phyloP scores from a whole-genome alignment of 371 early-diverging fungal genomes.

The Mortierella sp. region DNA sequence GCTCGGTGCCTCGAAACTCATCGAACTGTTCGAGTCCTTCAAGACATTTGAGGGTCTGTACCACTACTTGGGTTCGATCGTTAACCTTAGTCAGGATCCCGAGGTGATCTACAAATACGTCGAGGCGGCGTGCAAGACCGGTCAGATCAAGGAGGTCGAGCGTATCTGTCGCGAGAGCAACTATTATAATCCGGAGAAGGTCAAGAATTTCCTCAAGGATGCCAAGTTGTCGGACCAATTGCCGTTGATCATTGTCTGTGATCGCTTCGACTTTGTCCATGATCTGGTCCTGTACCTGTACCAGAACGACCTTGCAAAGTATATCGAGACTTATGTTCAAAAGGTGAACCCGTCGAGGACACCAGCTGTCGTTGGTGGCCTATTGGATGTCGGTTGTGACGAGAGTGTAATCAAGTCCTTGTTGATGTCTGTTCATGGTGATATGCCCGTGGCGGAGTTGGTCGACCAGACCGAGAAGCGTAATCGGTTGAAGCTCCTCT shows the following conservation, averaged over 20 bases:
- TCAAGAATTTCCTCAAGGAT: constrained; percentile 98
- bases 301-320: constrained; percentile 91
- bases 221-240: constrained; percentile 95
- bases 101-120: constrained; percentile 98
- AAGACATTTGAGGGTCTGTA: constrained; percentile 91
- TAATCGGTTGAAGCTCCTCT: constrained; percentile 92
- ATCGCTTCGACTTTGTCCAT: constrained; percentile 96
- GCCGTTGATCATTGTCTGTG: constrained; percentile 98
- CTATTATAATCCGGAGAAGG: constrained; percentile 95
- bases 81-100: constrained; percentile 94
- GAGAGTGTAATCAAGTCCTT: constrained; percentile 92
- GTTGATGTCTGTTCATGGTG: constrained; percentile 80
- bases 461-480: constrained; percentile 95
- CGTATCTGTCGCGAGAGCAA: constrained; percentile 96
- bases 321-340: constrained; percentile 98
- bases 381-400: constrained; percentile 98
- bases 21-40: constrained; percentile 90
- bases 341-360: constrained; percentile 96
- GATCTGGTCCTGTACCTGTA: constrained; percentile 96
- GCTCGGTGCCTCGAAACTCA: constrained; percentile 87
- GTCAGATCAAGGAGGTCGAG: constrained; percentile 97
- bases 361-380: constrained; percentile 96
- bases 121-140: constrained; percentile 93
- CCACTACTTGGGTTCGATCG: constrained; percentile 94
- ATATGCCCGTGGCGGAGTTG: constrained; percentile 88